These are phyloP conservation scores for Beauveria asiatica DNA, from an alignment of 2,329 filamentous ascomycete species.

Conservation along the genomic window DNA sequence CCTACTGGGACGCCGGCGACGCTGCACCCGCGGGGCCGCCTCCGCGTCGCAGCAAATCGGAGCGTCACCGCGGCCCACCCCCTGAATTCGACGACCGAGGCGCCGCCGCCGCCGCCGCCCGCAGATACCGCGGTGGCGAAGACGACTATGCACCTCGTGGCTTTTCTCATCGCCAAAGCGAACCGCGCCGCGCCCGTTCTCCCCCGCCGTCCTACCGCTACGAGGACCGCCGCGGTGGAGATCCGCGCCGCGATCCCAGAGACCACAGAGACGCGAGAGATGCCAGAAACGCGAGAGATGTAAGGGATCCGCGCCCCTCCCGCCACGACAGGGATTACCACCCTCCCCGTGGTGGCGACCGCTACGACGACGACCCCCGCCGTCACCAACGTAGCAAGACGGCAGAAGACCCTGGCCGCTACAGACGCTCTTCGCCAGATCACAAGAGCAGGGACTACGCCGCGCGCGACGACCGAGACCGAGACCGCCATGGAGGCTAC, in stretches of 20 bases:
- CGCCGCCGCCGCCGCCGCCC: neutral
- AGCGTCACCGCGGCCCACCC: slow-evolving; percentile 15
- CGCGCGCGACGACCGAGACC: slow-evolving; percentile 2
- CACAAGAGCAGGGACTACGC: neutral
- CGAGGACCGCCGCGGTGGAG: neutral
- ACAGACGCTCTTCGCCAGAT: neutral
- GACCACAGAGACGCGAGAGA: neutral
- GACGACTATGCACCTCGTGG: neutral
- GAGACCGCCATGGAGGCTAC: neutral
- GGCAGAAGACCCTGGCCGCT: neutral
- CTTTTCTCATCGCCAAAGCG: neutral
- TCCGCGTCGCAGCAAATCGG: slow-evolving; percentile 19
- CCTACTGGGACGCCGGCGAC: slow-evolving; percentile 9
- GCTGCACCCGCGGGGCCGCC: slow-evolving; percentile 5
- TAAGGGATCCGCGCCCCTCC: neutral
- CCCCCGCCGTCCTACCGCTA: neutral
- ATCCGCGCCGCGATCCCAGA: slow-evolving; percentile 3
- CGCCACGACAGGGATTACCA: slow-evolving; percentile 1
- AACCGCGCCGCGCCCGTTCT: neutral
- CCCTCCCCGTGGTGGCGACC: neutral
- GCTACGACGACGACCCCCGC: neutral
- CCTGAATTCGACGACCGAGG: slow-evolving; percentile 12
- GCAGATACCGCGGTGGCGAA: neutral
- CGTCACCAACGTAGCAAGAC: slow-evolving; percentile 4
- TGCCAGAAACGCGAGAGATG: neutral